Base-by-base conservation (phyloP, 345 rosid genomes). In the Acer yangbiense region DNA sequence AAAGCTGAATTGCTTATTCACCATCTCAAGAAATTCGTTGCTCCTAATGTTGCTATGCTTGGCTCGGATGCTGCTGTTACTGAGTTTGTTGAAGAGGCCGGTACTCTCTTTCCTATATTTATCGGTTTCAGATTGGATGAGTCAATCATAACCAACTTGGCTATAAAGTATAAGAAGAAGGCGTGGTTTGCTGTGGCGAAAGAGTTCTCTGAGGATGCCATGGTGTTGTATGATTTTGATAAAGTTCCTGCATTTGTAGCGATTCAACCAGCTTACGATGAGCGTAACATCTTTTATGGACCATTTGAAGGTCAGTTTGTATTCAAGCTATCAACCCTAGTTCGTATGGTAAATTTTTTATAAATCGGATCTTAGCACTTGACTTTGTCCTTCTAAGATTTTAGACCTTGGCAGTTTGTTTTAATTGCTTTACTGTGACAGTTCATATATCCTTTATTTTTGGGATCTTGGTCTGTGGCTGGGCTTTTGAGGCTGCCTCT, bases 101-200 rank as follows among this genome's bases (percentile, higher is more conserved):
- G 95, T 69, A 77, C 76, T 61, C 82, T 54, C 82, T 96, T 96
- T 81, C 97, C 99, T 27, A 71, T 96, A 71, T 92, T 76, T 78
- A 80, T 94, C 25, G 97, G 99, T 69, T 96, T 96, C 69, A 95
- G 92, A 25, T 72, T 96, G 85, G 85, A 89, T 68, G 90, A 94
- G 83, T 81, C 87, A 0, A 61, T 83, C 61, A 76, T 92, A 41
- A 80, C 93, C 23, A 69, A 81, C 43, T 71, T 89, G 46, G 97
- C 90, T 25, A 73, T 68, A 1, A 92, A 92, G 89, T 91, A 92
- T 55, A 96, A 96, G 92, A 91, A 92, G 74, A 94, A 88, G 85
- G 99, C 98, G 14, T 94, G 99, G 99, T 91, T 94, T 85, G 87
- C 95, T 76, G 98, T 94, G 74, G 85, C 95, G 14, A 90, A 85